These are phyloP conservation scores for Fusarium sp. DNA, from an alignment of 2,329 filamentous ascomycete genomes.

Conservation along the genomic window DNA sequence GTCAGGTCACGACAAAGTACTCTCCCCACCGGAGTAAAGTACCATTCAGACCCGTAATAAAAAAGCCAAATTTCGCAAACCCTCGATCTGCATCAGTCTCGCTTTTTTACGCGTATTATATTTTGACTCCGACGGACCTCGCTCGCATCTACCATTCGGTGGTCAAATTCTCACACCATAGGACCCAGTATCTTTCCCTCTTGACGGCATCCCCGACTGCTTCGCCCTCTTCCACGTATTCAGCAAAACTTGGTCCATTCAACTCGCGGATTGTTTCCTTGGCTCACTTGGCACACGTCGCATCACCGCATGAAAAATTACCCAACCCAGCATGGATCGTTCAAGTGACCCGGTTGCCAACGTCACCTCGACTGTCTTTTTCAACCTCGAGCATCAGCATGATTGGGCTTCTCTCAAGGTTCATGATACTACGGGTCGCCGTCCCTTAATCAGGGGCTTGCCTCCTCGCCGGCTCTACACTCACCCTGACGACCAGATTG, in stretches of 20 bases:
- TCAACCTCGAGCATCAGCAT: slow-evolving; percentile 81
- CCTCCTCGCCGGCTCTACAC: slow-evolving; percentile 80
- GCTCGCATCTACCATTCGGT: not conserved
- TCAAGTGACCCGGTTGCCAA: slow-evolving; percentile 29
- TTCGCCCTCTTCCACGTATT: slow-evolving; percentile 12
- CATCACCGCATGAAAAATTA: slow-evolving; percentile 3
- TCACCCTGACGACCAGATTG: slow-evolving; percentile 85
- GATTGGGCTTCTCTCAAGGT: slow-evolving; percentile 74
- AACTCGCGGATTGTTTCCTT: not conserved
- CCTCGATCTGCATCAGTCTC: slow-evolving; percentile 17
- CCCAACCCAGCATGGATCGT: slow-evolving; percentile 25
- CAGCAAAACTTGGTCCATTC: not conserved
- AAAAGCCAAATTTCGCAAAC: slow-evolving; percentile 26
- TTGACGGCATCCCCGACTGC: not conserved
- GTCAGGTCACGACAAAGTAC: not conserved
- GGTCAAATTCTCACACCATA: not conserved
- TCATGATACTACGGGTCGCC: slow-evolving; percentile 59
- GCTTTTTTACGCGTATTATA: not conserved
- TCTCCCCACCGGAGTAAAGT: slow-evolving; percentile 6
- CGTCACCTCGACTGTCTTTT: slow-evolving; percentile 63
- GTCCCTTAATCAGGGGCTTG: slow-evolving; percentile 77
- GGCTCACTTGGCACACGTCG: slow-evolving; percentile 8
- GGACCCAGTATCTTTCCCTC: not conserved
- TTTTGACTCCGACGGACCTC: not conserved
- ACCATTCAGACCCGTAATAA: slow-evolving; percentile 16